Evolutionary conservation across 2,329 filamentous ascomycete species (phyloP).

Genomic region (Kalaharituber pfeilii): DNA sequence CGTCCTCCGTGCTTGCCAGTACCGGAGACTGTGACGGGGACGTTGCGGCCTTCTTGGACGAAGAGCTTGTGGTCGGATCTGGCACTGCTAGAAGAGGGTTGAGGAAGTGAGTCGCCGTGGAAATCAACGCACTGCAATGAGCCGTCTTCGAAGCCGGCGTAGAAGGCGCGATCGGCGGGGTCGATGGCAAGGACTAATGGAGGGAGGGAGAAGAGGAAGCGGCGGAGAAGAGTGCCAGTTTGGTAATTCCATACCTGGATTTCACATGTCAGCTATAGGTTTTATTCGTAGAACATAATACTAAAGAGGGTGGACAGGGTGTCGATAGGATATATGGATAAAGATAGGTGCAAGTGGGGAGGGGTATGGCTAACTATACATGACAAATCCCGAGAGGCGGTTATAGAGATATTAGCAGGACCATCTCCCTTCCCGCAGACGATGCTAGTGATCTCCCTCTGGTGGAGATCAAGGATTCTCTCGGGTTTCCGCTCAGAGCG

Average conservation of each 20-base stretch:
- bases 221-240: slow-evolving; percentile 58
- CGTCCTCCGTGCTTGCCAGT: neutral
- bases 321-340: too few relatives aligned
- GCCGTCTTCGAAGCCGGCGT: slow-evolving; percentile 63
- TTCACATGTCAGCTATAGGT: slow-evolving; percentile 3
- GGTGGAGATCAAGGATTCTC: slow-evolving; percentile 60
- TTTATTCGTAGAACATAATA: neutral
- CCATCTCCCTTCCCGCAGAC: slow-evolving; percentile 27
- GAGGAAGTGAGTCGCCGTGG: slow-evolving; percentile 7
- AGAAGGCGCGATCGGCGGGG: slow-evolving; percentile 66
- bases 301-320: neutral
- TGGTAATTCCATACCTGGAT: slow-evolving; percentile 59
- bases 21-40: slow-evolving; percentile 12
- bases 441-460: slow-evolving; percentile 52
- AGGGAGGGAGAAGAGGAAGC: slow-evolving; percentile 57
- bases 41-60: slow-evolving; percentile 11
- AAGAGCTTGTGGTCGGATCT: slow-evolving; percentile 10
- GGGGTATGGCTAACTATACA: slow-evolving; percentile 42
- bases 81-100: neutral
- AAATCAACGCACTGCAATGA: slow-evolving; percentile 67
- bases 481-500: slow-evolving; percentile 49
- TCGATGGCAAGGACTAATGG: slow-evolving; percentile 62
- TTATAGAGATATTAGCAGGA: slow-evolving; percentile 57
- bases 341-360: neutral
- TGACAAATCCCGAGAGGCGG: slow-evolving; percentile 69